Conservation (phyloP, 73 alveolate genomes). For the Tetrahymena elliotti region DNA sequence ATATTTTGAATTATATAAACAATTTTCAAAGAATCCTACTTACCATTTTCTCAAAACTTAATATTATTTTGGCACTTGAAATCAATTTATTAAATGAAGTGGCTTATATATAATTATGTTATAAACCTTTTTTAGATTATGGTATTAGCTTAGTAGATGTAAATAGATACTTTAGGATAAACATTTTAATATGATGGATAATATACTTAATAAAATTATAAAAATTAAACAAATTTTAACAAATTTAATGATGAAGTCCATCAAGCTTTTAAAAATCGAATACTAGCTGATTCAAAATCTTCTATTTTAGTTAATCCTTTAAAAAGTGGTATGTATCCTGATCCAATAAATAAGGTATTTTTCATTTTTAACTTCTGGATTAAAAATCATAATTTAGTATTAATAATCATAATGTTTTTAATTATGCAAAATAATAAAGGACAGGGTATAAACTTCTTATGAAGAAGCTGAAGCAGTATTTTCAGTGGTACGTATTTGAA, state of each 20-base stretch:
- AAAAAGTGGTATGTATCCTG: not conserved
- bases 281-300: not conserved
- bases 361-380: not conserved
- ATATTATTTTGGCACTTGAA: not conserved
- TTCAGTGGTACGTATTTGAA: not conserved
- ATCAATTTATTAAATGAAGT: not conserved
- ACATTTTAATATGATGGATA: not conserved
- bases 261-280: not conserved
- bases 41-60: not conserved
- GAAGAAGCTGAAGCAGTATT: not conserved
- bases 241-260: not conserved
- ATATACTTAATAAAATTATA: not conserved
- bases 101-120: not conserved
- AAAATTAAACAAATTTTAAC: not conserved
- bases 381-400: no score
- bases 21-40: no score
- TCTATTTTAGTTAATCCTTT: not conserved
- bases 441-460: not conserved
- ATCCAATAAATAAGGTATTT: not conserved
- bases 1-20: no score
- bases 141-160: not conserved
- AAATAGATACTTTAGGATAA: not conserved
- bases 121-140: not conserved
- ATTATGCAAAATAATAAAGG: not conserved
- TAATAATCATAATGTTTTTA: no score